A percentile compares a stretch with the other conserved stretches of the same genome.
phyloP scores from a whole-genome alignment of 306 rosid species.

The Acmispon strigosus region DNA sequence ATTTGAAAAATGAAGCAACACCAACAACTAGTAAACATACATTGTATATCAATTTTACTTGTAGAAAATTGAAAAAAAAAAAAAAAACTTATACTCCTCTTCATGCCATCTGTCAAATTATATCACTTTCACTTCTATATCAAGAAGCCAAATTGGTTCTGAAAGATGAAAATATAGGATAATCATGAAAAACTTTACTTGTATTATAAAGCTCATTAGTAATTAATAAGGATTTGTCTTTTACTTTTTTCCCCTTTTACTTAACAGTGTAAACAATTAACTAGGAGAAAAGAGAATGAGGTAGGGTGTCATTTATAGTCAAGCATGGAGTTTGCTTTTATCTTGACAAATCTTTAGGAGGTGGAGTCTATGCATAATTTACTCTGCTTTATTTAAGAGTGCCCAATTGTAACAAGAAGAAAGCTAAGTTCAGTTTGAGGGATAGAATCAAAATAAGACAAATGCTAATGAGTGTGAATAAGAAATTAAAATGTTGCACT shows the following conservation, averaged over 20 bases:
- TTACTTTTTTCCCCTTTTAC: not conserved
- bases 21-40: not conserved
- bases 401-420: not conserved
- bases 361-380: not conserved
- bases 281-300: not conserved
- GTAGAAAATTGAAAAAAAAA: too few species aligned
- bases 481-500: not conserved
- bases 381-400: not conserved
- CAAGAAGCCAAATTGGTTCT: not conserved
- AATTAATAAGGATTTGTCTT: not conserved
- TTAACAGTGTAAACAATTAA: not conserved
- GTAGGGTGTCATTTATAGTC: not conserved
- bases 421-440: not conserved
- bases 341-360: not conserved
- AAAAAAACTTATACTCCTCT: not conserved
- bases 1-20: not conserved
- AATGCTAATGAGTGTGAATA: not conserved
- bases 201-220: not conserved
- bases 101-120: not conserved
- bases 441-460: not conserved
- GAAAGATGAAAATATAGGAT: not conserved
- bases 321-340: not conserved
- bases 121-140: not conserved
- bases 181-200: not conserved
- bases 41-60: not conserved